Evolutionary conservation across 1,284 basidiomycete species (phyloP), one percentile per base, ranked within the genome.

Genomic region (Ceratobasidium sp.): DNA sequence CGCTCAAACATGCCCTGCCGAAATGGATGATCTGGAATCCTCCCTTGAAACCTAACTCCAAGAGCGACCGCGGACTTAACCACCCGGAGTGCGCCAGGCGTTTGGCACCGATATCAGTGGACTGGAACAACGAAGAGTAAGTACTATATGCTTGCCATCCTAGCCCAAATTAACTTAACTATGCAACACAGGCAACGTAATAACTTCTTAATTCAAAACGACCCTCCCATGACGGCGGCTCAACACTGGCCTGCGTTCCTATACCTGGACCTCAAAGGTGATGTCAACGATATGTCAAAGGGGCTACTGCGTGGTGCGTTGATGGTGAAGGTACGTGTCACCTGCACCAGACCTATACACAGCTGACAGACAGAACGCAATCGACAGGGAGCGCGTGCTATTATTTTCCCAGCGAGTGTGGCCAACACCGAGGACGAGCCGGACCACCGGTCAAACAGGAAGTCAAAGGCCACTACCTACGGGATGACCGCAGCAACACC

Each of bases 271-370:
- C 58, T 27, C 37, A 34, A n/a, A 3, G 49, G 19, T 0, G 51
- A 68, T 19, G 34, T 41, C 29, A 39, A 43, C 51, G 43, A 68
- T 19, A 14, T 68, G 24, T 5, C 51, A 4, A 16, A 68, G 13
- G 65, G 65, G 7, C n/a, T 68, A 14, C n/a, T 56, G 14, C 31
- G n/a, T 13, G 46, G 51, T 27, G 65, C 56, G 1, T 22, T 68
- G 2, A 43, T 68, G 49, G 53, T 68, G 6, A 22, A 24, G n/a
- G 65, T 68, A 24, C 41, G 64, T n/a, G n/a, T n/a, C n/a, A n/a
- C n/a, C n/a, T n/a, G n/a, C n/a, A n/a, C n/a, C n/a, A n/a, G n/a
- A n/a, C n/a, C n/a, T n/a, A n/a, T n/a, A n/a, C n/a, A n/a, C n/a
- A n/a, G n/a, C n/a, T n/a, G n/a, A n/a, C n/a, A n/a, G n/a, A n/a